Conservation (phyloP, 1,139 yeast species). For the Yamadazyma friedrichii region DNA sequence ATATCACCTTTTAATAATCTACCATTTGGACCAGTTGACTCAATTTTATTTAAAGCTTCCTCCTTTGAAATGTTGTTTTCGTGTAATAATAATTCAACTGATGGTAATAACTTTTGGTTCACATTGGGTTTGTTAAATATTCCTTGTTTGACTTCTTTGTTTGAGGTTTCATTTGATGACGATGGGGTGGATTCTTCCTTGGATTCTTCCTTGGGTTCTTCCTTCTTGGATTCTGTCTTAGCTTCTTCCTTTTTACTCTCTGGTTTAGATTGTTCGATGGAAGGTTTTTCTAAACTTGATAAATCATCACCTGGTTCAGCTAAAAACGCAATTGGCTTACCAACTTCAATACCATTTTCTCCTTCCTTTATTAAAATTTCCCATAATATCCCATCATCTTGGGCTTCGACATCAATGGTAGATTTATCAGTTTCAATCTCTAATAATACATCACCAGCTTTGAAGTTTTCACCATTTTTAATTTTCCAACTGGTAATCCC, state of each 20-base stretch:
- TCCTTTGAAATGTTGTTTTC: constrained; percentile 60
- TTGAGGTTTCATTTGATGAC: no score
- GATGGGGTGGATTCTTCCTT: constrained; percentile 9
- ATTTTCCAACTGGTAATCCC: constrained; percentile 95
- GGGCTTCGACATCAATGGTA: constrained; percentile 89
- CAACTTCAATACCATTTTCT: constrained; percentile 77
- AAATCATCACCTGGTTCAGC: constrained; percentile 91
- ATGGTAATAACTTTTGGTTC: constrained; percentile 69
- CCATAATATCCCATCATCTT: constrained; percentile 86
- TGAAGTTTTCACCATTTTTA: constrained; percentile 74
- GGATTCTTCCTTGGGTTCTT: constrained; percentile 13
- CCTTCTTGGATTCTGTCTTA: constrained; percentile 15
- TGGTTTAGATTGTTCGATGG: constrained; percentile 18
- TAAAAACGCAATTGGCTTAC: constrained; percentile 78
- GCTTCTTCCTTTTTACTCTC: constrained; percentile 13
- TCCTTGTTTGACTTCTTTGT: constrained; percentile 5
- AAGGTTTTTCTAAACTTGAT: constrained; percentile 60
- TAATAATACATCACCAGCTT: constrained; percentile 81
- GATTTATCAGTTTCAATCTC: constrained; percentile 96
- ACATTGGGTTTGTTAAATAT: constrained; percentile 53
- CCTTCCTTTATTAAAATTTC: constrained; percentile 75
- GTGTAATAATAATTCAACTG: constrained; percentile 69
- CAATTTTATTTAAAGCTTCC: constrained; percentile 69
- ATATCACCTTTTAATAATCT: constrained; percentile 89
- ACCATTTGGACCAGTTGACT: constrained; percentile 88